Conservation (phyloP, 345 rosid species). For the Geranium brycei region DNA sequence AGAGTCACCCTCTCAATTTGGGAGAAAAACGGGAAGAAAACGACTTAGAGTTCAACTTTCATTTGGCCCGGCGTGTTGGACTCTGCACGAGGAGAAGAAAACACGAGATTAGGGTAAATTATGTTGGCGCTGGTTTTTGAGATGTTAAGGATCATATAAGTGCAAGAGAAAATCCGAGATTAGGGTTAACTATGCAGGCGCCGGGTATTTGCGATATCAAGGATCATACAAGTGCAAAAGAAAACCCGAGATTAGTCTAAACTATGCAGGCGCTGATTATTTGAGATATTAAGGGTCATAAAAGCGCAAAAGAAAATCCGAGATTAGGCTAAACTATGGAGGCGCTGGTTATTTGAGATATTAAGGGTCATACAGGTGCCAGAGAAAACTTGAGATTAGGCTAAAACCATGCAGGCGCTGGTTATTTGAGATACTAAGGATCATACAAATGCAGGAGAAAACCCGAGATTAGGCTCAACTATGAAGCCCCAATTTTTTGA, state of each 20-base stretch:
- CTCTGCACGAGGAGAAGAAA: conserved; percentile 20
- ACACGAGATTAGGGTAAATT: background rate
- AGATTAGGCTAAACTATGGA: background rate
- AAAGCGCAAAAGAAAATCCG: too few relatives aligned
- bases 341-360: background rate
- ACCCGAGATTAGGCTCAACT: too few relatives aligned
- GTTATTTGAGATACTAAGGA: background rate
- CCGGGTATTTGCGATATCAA: too few relatives aligned
- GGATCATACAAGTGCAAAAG: background rate
- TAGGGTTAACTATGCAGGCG: too few relatives aligned
- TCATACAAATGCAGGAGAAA: conserved; percentile 9
- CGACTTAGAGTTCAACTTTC: conserved; percentile 41
- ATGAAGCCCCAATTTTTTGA: too few relatives aligned
- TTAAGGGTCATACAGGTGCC: conserved; percentile 9
- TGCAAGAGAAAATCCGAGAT: too few relatives aligned
- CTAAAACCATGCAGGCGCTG: background rate
- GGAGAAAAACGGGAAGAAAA: background rate
- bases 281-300: conserved; percentile 12
- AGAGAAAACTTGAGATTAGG: background rate
- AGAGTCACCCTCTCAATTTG: background rate
- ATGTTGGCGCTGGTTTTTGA: too few relatives aligned
- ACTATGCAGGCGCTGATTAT: background rate
- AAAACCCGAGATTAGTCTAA: background rate
- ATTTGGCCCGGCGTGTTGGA: conserved; percentile 24
- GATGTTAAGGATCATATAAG: too few relatives aligned